phyloP scores from a whole-genome alignment of 2,329 filamentous ascomycete genomes.

The Huntiella moniliformis region DNA sequence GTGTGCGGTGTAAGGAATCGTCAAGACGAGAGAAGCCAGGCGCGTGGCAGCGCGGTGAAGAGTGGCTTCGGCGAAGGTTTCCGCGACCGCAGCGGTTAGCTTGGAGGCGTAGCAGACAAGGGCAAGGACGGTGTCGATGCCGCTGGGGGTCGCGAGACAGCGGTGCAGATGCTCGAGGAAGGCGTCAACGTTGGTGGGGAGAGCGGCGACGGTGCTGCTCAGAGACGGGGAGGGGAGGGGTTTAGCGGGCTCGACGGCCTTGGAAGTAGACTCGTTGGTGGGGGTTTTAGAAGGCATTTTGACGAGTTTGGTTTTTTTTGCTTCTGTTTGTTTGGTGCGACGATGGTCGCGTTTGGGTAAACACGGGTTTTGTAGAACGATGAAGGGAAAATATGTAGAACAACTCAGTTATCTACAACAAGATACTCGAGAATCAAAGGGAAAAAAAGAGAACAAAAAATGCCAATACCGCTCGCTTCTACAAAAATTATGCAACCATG shows the following conservation, averaged over 20 bases:
- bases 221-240: constrained; percentile 11
- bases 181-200: constrained; percentile 27
- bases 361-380: background rate
- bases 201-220: constrained; percentile 14
- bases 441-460: too few relatives aligned
- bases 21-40: constrained; percentile 32
- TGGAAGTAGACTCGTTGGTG: background rate
- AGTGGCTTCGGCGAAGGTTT: constrained; percentile 35
- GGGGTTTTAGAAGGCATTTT: background rate
- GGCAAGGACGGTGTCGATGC: constrained; percentile 51
- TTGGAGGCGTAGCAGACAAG: constrained; percentile 50
- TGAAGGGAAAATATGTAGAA: too few relatives aligned
- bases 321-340: too few relatives aligned
- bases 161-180: constrained; percentile 39
- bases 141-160: constrained; percentile 47
- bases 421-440: too few relatives aligned
- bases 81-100: constrained; percentile 31
- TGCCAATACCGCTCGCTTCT: too few relatives aligned
- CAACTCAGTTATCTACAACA: too few relatives aligned
- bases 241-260: constrained; percentile 4
- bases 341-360: background rate
- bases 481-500: too few relatives aligned
- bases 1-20: constrained; percentile 31
- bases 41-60: constrained; percentile 32
- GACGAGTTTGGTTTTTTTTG: too few relatives aligned